Evolutionary conservation across 2,329 filamentous ascomycete genomes (phyloP).

Genomic region (Zopfia rhizophila): DNA sequence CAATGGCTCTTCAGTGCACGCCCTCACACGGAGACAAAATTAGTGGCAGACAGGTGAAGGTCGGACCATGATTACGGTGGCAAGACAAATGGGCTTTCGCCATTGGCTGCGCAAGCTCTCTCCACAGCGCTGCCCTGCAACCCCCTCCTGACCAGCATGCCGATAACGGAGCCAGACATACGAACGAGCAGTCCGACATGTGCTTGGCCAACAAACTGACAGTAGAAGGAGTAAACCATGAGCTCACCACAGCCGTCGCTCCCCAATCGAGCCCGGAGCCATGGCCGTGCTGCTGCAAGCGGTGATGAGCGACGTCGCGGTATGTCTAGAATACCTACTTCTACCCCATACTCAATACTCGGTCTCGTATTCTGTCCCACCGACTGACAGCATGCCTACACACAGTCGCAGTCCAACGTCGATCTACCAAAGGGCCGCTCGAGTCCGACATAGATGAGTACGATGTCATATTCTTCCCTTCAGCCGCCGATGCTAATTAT

Average conservation of each 20-base stretch:
- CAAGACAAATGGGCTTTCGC: background rate
- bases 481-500: constrained; percentile 25
- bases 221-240: too few species aligned
- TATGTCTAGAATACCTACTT: constrained; percentile 12
- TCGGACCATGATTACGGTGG: too few species aligned
- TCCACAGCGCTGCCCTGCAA: constrained; percentile 9
- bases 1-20: constrained; percentile 13
- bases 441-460: constrained; percentile 75
- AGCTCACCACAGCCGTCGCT: constrained; percentile 20
- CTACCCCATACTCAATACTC: background rate
- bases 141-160: background rate
- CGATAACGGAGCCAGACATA: background rate
- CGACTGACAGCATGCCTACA: background rate
- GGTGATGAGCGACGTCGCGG: constrained; percentile 46
- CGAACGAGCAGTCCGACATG: constrained; percentile 1
- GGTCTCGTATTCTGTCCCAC: background rate
- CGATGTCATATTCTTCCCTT: constrained; percentile 43
- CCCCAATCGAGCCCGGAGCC: constrained; percentile 29
- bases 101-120: constrained; percentile 5
- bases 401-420: constrained; percentile 69
- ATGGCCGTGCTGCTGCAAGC: constrained; percentile 40
- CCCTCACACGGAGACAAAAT: too few species aligned
- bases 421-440: constrained; percentile 81
- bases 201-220: background rate
- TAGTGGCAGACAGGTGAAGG: background rate